Evolutionary conservation across 768 basidiomycete genomes (phyloP).

Genomic region (Obba rivulosa): DNA sequence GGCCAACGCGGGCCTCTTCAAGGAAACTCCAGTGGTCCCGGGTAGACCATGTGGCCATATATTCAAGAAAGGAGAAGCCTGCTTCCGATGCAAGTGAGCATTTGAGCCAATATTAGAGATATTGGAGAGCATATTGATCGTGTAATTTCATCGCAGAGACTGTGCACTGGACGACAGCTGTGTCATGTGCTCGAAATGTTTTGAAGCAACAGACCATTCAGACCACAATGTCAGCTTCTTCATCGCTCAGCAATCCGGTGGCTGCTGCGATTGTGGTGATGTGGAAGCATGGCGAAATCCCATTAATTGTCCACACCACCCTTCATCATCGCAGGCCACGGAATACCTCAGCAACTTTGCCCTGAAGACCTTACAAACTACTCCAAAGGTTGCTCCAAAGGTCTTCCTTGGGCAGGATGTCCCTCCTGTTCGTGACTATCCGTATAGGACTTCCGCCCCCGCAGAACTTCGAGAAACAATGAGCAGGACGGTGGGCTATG

Average conservation of each 20-base stretch:
- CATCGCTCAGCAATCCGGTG: conserved; percentile 85
- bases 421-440: conserved; percentile 56
- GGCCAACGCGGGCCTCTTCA: conserved; percentile 50
- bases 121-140: too few species aligned
- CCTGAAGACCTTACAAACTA: conserved; percentile 15
- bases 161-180: conserved; percentile 88
- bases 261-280: conserved; percentile 95
- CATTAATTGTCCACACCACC: conserved; percentile 72
- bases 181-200: conserved; percentile 87
- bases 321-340: conserved; percentile 36
- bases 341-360: conserved; percentile 24
- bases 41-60: conserved; percentile 80
- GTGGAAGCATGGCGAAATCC: conserved; percentile 76
- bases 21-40: conserved; percentile 53
- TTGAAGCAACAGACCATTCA: conserved; percentile 79
- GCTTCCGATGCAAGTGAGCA: conserved; percentile 89
- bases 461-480: conserved; percentile 71
- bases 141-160: conserved; percentile 47
- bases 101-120: not conserved
- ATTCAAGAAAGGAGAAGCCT: conserved; percentile 87
- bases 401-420: conserved; percentile 39
- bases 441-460: conserved; percentile 51
- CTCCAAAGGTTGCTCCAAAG: conserved; percentile 35
- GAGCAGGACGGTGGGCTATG: conserved; percentile 67
- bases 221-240: conserved; percentile 93